Evolutionary conservation across 2,329 filamentous ascomycete species (phyloP).

Genomic region (Chrysoporthe cubensis): DNA sequence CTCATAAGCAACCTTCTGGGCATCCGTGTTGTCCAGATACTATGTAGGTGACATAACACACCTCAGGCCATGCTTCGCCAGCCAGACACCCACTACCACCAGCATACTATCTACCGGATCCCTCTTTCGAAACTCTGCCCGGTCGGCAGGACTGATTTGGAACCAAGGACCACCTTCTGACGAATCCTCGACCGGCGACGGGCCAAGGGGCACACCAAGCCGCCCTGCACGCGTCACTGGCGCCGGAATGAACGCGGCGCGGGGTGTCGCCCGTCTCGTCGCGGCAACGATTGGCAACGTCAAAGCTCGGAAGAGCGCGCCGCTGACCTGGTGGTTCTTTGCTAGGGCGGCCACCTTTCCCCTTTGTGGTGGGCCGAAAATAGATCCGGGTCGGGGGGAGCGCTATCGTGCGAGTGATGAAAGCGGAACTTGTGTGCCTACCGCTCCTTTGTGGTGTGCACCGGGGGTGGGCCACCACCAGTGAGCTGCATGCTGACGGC

Average conservation of each 20-base stretch:
- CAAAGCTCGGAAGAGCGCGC: too few relatives aligned
- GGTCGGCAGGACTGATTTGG: background rate
- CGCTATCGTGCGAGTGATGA: background rate
- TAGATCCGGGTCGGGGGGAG: background rate
- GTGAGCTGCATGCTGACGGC: too few relatives aligned
- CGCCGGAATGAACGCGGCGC: background rate
- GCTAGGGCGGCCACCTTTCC: background rate
- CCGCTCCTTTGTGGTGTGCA: conserved; percentile 4
- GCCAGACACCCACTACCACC: too few relatives aligned
- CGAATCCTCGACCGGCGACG: too few relatives aligned
- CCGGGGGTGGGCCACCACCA: too few relatives aligned
- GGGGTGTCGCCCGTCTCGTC: background rate
- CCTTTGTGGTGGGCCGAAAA: background rate
- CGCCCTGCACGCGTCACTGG: background rate
- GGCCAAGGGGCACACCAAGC: background rate
- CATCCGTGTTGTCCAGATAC: too few relatives aligned
- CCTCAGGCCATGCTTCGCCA: too few relatives aligned
- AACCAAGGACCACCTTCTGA: background rate
- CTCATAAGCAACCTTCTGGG: too few relatives aligned
- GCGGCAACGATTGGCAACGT: background rate
- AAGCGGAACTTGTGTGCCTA: conserved; percentile 8
- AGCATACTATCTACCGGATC: too few relatives aligned
- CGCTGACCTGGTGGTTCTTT: background rate
- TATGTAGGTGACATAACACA: too few relatives aligned
- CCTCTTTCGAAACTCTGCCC: too few relatives aligned